Base-by-base conservation (phyloP, 2,329 filamentous ascomycete species). In the Didymella arachidicola region DNA sequence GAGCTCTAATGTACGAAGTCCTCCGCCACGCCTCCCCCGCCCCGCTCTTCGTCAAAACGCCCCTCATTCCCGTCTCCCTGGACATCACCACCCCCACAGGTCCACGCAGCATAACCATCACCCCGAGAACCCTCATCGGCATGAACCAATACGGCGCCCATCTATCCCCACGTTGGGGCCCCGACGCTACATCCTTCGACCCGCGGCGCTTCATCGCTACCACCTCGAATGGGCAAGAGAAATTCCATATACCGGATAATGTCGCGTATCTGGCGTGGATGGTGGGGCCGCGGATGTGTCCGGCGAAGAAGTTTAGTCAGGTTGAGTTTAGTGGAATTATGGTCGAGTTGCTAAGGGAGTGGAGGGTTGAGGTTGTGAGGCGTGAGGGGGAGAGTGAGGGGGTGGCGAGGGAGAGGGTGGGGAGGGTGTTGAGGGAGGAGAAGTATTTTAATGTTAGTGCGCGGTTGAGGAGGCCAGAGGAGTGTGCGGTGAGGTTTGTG, bases 1-100 rank as follows among this genome's bases (percentile, higher is more conserved):
- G 44, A 57, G 41, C 53, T 4, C 53, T 83, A 19, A 82, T 85
- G 80, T 53, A 68, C 50, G 66, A 69, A 44, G 63, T 59, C 2
- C 53, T 69, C 0, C 61, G 65, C 12, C 47, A 63, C 11, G 53
- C 42, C 4, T 51, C 41, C 44, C 32, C 64, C 25, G 56, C 61
- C 7, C 62, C 64, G 11, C 44, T 69, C 22, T 54, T 67, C n/a
- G 45, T 67, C 4, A 61, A 62, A 45, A 42, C 59, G 4, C 58
- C 62, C 3, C 47, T 32, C 4, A 14, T 18, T 50, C 57, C 42
- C 8, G 43, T 47, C 2, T n/a, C 57, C 12, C n/a, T 51, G 10
- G 38, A 16, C 2, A 30, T 69, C 11, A 53, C 50, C 7, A 66
- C 62, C 7, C 25, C 53, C 2, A 43, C 26, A 1, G 61, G 58